Evolutionary conservation across 2,329 filamentous ascomycete genomes (phyloP), one percentile per base, ranked within the genome.

Genomic region (Ambrosiella xylebori): DNA sequence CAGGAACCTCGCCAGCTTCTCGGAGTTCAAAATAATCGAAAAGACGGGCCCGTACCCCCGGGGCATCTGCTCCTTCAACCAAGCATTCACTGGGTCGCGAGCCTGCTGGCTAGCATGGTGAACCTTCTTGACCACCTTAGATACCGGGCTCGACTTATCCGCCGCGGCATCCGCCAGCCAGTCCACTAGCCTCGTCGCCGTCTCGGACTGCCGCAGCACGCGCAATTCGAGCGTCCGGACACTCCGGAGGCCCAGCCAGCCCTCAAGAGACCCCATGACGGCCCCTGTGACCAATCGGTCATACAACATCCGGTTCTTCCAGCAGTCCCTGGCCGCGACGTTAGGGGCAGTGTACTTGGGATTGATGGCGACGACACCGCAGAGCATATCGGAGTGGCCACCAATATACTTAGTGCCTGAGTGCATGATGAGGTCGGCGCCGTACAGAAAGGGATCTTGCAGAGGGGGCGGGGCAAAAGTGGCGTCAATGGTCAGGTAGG

Each of bases 381-480:
- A 94, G 5, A 97, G 79, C 77, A 97, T 77, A 71, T 98, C 93
- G 63, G 85, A 91, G 71, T 98, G 93, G 0, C 93, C 93, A 17
- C 93, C 93, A 63, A 98, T 81, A 71, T 97, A 98, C 75, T 97
- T 98, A 15, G 90, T 95, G 2, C 89, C 93, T 56, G 80, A 85
- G 71, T 98, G 93, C 87, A 97, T 86, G 39, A 95, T 80, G 0
- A 90, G 71, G 70, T 97, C 91, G 36, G 85, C 88, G 52, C 88
- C 91, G 68, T 79, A 84, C 36, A 69, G 67, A 65, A 97, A 93
- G 0, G 93, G 90, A 65, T 96, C 86, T 68, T 88, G 85, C 60
- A 98, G 73, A 36, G 88, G 87, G 38, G 93, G 93, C 45, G 93
- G 93, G 2, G 82, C 93, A 70, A 98, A 96, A 0, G 93, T 98